Evolutionary conservation across 108 stramenopile genomes (phyloP).

Genomic region (Stephanodiscus triporus): DNA sequence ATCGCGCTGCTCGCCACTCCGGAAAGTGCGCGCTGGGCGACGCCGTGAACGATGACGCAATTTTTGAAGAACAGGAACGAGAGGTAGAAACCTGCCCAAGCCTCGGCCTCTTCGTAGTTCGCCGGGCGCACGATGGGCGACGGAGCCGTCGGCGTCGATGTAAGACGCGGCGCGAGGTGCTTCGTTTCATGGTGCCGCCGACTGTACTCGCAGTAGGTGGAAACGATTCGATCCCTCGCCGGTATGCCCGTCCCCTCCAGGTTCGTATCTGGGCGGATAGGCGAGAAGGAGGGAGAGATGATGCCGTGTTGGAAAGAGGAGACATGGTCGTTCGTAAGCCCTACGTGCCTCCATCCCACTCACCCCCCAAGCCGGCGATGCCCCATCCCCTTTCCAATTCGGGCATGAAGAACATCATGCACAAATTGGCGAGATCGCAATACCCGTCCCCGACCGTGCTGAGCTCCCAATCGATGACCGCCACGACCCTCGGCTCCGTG

Average conservation of each 20-base stretch:
- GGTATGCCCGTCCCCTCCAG: constrained; percentile 73
- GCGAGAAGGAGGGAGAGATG: not conserved
- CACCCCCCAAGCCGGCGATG: constrained; percentile 66
- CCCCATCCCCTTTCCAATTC: constrained; percentile 50
- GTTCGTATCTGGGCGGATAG: constrained; percentile 18
- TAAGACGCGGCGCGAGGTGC: not conserved
- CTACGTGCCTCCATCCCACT: too few species aligned
- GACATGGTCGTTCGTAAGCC: too few species aligned
- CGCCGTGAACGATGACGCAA: constrained; percentile 96
- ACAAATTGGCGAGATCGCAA: constrained; percentile 94
- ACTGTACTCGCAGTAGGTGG: constrained; percentile 50
- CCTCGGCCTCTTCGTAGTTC: constrained; percentile 21
- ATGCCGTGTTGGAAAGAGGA: too few species aligned
- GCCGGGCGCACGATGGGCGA: not conserved
- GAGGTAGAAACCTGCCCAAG: constrained; percentile 81
- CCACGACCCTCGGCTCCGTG: constrained; percentile 85
- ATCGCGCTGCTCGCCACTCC: constrained; percentile 86
- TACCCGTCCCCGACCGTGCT: constrained; percentile 90
- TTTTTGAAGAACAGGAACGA: constrained; percentile 93
- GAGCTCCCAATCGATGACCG: constrained; percentile 98
- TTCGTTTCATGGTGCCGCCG: not conserved
- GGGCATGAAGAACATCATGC: constrained; percentile 88
- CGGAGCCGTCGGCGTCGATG: not conserved
- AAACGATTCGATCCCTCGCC: constrained; percentile 56
- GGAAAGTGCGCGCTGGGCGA: constrained; percentile 78